Percentiles rank a stretch among this genome's conserved stretches.
These are phyloP conservation scores for Lichenothelia convexa DNA, from an alignment of 495 filamentous ascomycete species.

Conservation along the genomic window DNA sequence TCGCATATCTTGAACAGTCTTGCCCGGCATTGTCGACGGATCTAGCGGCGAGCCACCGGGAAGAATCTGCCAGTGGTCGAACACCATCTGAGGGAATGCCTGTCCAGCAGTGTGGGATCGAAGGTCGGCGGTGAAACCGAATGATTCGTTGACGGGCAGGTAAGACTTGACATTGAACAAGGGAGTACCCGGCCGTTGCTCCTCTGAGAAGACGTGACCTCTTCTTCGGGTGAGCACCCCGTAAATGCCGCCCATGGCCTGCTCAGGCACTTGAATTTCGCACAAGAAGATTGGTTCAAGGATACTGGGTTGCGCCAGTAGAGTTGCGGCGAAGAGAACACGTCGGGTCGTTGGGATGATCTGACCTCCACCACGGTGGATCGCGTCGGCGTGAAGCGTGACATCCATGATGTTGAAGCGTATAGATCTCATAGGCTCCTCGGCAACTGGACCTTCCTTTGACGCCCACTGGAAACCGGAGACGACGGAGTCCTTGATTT, in stretches of 20 bases:
- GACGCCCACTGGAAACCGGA: slow-evolving; percentile 99
- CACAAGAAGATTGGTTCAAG: slow-evolving; percentile 97
- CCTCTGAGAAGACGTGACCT: slow-evolving; percentile 97
- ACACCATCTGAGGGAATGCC: slow-evolving; percentile 96
- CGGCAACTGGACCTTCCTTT: slow-evolving; percentile 88
- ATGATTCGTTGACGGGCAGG: slow-evolving; percentile 98
- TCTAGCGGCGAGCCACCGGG: slow-evolving; percentile 91
- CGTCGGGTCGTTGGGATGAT: slow-evolving; percentile 96
- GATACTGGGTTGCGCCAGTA: slow-evolving; percentile 79
- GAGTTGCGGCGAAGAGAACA: slow-evolving; percentile 81
- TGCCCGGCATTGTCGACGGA: slow-evolving; percentile 63
- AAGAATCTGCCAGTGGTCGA: slow-evolving; percentile 94
- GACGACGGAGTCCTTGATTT: slow-evolving; percentile 99
- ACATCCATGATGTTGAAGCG: slow-evolving; percentile 99
- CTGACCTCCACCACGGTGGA: slow-evolving; percentile 98
- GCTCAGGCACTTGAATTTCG: slow-evolving; percentile 97
- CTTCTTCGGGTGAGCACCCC: slow-evolving; percentile 94
- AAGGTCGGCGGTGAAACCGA: slow-evolving; percentile 98
- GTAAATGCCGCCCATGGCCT: slow-evolving; percentile 99
- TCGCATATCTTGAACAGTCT: slow-evolving; percentile 72
- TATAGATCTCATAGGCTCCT: slow-evolving; percentile 93
- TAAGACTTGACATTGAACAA: slow-evolving; percentile 99
- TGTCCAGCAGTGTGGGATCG: slow-evolving; percentile 84
- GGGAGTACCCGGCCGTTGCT: slow-evolving; percentile 95
- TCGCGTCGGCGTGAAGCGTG: slow-evolving; percentile 98